Evolutionary conservation across 257 asterid species (phyloP), one percentile per base, ranked within the genome.

Genomic region (Knoxia roxburghii): DNA sequence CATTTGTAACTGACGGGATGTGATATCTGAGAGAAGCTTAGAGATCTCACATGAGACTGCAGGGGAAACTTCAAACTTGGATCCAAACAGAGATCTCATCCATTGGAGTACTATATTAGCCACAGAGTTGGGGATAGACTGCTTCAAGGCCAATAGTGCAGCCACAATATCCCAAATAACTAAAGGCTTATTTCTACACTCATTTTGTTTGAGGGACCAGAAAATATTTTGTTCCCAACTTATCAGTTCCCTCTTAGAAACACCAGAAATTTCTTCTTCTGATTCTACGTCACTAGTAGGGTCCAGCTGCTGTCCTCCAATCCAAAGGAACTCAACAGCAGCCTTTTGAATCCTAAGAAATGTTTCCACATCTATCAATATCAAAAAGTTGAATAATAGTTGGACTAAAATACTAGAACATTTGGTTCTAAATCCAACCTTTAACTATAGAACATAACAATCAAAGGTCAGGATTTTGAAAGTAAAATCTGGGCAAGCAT

Each of bases 261-360:
- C 77, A 81, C 86, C 89, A 57, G 86, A 84, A 72, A 79, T 82
- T 49, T 54, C 65, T 69, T 81, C 75, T 20, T 57, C 48, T 60
- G 41, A 74, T 67, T 85, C 86, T 53, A 76, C 69, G 77, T 55
- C 71, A 66, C 26, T 23, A 58, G 80, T 74, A 67, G 71, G 65
- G 80, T 81, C 89, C 78, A 86, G 73, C 69, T 88, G 95, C 78
- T 93, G 96, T 71, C 97, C 97, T 71, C 97, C 99, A 68, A 88
- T 82, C 97, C 96, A 90, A 66, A 85, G 80, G 70, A 83, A 94
- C 69, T 88, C 96, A 26, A 94, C 72, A 30, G 91, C 87, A 70
- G 95, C 90, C 77, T 69, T 90, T 59, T 75, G 85, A 40, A 85
- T 70, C 80, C 97, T 89, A 88, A 24, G 68, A 7, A 70, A 68